These are phyloP conservation scores for Pseudodiploospora longispora DNA, from an alignment of 2,329 filamentous ascomycete genomes.

Conservation along the genomic window DNA sequence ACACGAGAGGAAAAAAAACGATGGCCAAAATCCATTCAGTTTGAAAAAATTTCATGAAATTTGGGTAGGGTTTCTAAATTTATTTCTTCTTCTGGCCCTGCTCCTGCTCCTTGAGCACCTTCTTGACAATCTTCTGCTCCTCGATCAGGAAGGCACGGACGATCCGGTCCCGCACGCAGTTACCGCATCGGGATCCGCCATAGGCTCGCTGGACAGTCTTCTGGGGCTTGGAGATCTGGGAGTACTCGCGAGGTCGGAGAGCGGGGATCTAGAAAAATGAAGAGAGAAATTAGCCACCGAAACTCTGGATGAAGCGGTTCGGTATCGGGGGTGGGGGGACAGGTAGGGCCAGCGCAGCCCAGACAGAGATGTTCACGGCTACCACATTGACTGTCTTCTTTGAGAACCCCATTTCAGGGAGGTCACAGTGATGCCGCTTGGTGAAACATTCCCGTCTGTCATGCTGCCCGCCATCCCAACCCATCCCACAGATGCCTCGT, in stretches of 20 bases:
- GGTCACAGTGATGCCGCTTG: no score
- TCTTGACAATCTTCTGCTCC: constrained; percentile 99
- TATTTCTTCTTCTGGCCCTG: constrained; percentile 63
- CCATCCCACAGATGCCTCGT: neutral
- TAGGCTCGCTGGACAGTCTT: constrained; percentile 99
- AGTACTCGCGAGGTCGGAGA: constrained; percentile 96
- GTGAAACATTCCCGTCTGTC: no score
- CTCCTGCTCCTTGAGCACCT: constrained; percentile 99
- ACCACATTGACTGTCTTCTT: no score
- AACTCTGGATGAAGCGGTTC: no score
- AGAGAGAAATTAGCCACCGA: no score
- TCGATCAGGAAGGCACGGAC: constrained; percentile 98
- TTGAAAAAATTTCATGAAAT: neutral
- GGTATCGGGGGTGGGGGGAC: no score
- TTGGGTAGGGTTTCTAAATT: constrained; percentile 23
- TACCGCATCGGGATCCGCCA: constrained; percentile 95
- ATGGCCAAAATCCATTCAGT: constrained; percentile 20
- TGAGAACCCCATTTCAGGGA: no score
- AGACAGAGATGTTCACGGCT: no score
- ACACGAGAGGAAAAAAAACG: constrained; percentile 17
- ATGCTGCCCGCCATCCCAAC: no score
- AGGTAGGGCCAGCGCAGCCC: no score
- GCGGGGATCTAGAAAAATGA: constrained; percentile 63
- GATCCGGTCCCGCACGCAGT: constrained; percentile 97
- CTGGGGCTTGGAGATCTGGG: constrained; percentile 94